Evolutionary conservation across 2,329 filamentous ascomycete species (phyloP), one percentile per base, ranked within the genome.

Genomic region (Talaromyces pinophilus): DNA sequence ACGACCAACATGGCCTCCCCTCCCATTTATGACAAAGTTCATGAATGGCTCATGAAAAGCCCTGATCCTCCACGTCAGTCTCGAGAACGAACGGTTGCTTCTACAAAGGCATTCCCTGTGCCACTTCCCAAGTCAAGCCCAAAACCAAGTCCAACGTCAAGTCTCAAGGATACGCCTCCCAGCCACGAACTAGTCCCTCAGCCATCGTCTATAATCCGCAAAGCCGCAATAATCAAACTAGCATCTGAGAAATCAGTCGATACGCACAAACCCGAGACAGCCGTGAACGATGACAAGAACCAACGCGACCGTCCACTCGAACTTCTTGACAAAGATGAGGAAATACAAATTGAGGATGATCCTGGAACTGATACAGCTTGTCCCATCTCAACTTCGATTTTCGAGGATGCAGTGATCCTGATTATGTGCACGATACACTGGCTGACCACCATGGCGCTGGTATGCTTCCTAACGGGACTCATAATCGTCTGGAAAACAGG

Each of bases 21-120:
- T 19, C n/a, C 10, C 40, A 40, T n/a, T 44, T 38, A 25, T 13
- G 7, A 44, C 22, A 60, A 60, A 19, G 57, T 60, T 10, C 57
- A 46, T 30, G 57, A 44, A 28, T 60, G 57, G 57, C 57, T 60
- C 35, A 30, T 30, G 35, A 42, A 60, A 46, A 60, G 57, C 25
- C 57, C 57, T n/a, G 57, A 46, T 19, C 57, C 57, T 30, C 57
- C 57, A 8, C 57, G 57, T 42, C 54, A 57, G 33, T 44, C 38
- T 22, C 42, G 15, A 40, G n/a, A 40, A 7, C 33, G 54, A 40
- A 25, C 19, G 33, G 19, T 38, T 38, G 19, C 33, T 57, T 25
- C 28, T 35, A 4, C 52, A 52, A 52, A 28, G 15, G 19, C 19
- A 19, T 19, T 19, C 19, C 19, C 19, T 19, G 19, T 19, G 1